Evolutionary conservation across 345 rosid genomes (phyloP).

Genomic region (Ailanthus altissimus): DNA sequence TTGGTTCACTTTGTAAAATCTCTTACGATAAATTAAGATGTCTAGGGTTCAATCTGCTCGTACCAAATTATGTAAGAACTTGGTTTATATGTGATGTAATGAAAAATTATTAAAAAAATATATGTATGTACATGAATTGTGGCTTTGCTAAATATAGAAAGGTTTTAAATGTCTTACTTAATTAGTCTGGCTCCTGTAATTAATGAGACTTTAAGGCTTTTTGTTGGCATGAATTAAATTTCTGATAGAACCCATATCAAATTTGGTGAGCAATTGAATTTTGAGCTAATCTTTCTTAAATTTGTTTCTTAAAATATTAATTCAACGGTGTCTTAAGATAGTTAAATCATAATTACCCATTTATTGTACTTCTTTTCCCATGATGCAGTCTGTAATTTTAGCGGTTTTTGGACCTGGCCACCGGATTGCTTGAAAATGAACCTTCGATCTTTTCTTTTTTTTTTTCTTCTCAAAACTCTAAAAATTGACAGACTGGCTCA

Average conservation of each 20-base stretch:
- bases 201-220: slow-evolving; percentile 6
- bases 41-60: too few relatives aligned
- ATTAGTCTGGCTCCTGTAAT: not conserved
- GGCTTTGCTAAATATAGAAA: not conserved
- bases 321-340: not conserved
- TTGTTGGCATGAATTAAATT: slow-evolving; percentile 16
- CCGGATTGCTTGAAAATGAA: not conserved
- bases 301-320: not conserved
- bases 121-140: not conserved
- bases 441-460: too few relatives aligned
- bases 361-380: not conserved
- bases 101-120: too few relatives aligned
- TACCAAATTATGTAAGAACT: too few relatives aligned
- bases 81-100: too few relatives aligned
- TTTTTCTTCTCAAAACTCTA: too few relatives aligned
- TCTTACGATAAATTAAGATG: too few relatives aligned
- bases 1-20: too few relatives aligned
- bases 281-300: not conserved
- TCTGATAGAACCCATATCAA: not conserved
- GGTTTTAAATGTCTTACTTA: not conserved
- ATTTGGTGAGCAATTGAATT: slow-evolving; percentile 3
- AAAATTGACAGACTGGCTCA: too few relatives aligned
- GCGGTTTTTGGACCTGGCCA: not conserved
- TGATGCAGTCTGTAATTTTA: not conserved
- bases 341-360: not conserved